Percentiles rank a stretch among this genome's conserved stretches.
These are phyloP conservation scores for Alternaria conjuncta DNA, from an alignment of 2,329 filamentous ascomycete genomes.

Conservation along the genomic window DNA sequence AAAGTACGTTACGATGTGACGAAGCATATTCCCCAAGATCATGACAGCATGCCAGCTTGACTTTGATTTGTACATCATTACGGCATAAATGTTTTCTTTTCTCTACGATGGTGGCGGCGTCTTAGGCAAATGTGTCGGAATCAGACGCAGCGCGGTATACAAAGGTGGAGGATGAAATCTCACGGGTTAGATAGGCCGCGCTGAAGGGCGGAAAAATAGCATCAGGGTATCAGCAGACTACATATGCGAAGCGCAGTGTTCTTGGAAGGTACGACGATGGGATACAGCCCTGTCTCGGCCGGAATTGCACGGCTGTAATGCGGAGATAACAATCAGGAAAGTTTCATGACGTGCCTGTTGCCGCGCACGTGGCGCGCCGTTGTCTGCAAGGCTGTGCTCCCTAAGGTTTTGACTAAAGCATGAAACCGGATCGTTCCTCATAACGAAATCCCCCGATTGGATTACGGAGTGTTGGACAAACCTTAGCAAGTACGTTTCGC, in stretches of 20 bases:
- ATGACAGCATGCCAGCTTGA: conserved; percentile 27
- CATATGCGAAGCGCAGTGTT: not conserved
- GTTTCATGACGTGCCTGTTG: conserved; percentile 17
- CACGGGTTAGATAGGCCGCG: conserved; percentile 14
- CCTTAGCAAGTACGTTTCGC: not conserved
- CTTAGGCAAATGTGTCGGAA: not conserved
- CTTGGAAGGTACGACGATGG: not conserved
- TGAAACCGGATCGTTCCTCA: not conserved
- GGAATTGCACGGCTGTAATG: not conserved
- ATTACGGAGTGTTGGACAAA: not conserved
- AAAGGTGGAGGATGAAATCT: not conserved
- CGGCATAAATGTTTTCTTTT: conserved; percentile 14
- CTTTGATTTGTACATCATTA: conserved; percentile 31
- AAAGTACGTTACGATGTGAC: conserved; percentile 41
- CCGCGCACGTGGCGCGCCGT: not conserved
- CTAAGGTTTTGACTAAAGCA: conserved; percentile 5
- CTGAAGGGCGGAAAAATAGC: conserved; percentile 16
- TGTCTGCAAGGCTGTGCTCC: conserved; percentile 2
- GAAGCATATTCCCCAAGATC: conserved; percentile 38
- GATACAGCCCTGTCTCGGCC: not conserved
- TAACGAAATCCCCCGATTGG: not conserved
- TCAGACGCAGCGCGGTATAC: not conserved
- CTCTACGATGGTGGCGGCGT: conserved; percentile 12
- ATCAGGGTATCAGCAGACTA: conserved; percentile 4
- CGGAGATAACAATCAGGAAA: conserved; percentile 4